phyloP scores from a whole-genome alignment of 805 yeast species.

The Kockiozyma suomiensis region DNA sequence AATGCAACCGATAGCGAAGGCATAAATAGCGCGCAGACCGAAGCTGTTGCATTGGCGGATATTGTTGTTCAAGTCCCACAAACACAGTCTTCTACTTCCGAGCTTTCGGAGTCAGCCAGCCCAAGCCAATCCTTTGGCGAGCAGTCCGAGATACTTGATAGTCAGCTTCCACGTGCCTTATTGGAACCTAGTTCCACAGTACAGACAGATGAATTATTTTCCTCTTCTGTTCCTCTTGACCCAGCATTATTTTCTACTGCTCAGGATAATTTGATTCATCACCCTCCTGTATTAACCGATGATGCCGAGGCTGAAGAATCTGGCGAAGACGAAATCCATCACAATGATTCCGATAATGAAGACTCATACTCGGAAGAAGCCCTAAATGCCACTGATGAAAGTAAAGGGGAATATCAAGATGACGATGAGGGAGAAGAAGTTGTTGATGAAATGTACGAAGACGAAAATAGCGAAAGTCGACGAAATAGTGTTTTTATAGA shows the following conservation, averaged over 20 bases:
- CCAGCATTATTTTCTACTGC: constrained; percentile 15
- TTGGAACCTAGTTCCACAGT: not conserved
- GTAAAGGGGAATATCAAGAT: constrained; percentile 7
- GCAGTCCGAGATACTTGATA: not conserved
- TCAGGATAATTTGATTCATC: not conserved
- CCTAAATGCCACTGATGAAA: constrained; percentile 4
- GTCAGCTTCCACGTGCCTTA: not conserved
- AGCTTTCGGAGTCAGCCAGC: not conserved
- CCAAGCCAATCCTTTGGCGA: not conserved
- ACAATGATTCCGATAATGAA: not conserved
- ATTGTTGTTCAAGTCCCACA: not conserved
- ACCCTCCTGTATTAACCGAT: not conserved
- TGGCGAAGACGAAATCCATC: not conserved
- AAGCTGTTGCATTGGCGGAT: not conserved
- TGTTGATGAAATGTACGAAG: constrained; percentile 4
- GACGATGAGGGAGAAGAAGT: constrained; percentile 16
- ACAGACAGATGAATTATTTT: not conserved
- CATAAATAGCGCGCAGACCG: no score
- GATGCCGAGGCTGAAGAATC: not conserved
- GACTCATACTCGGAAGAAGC: not conserved
- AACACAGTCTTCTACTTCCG: not conserved
- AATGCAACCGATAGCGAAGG: no score
- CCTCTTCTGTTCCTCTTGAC: constrained; percentile 6
- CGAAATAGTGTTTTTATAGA: constrained; percentile 4
- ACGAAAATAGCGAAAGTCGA: constrained; percentile 1